Evolutionary conservation across 495 filamentous ascomycete genomes (phyloP), one percentile per base, ranked within the genome.

Genomic region (Annulohypoxylon bovei): DNA sequence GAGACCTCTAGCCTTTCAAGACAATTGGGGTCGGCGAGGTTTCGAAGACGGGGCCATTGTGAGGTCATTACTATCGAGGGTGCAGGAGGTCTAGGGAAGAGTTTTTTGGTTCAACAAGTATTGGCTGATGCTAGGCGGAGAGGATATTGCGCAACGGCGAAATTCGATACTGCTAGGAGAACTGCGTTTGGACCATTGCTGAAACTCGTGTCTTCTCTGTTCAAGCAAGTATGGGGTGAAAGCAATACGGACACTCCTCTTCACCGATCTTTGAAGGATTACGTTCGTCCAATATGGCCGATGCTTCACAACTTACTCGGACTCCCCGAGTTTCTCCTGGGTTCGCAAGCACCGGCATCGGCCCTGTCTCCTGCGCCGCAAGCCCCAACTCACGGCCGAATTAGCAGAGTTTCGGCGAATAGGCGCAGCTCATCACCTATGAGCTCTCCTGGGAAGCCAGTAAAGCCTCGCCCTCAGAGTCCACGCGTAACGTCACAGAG

Each of bases 151-250:
- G 91, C 92, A 0, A 90, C 90, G 35, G 89, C 93, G 18, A 94
- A 94, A 76, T 93, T 97, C 67, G 93, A 97, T 69, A 88, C 88
- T n/a, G 88, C 91, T 3, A 88, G 90, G 77, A 87, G 88, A 62
- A 89, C 91, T 0, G 92, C 94, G 3, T 97, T 95, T 75, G 93
- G 93, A 28, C 92, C 93, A 0, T 86, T 97, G 39, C 83, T 95
- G 2, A 91, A 90, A 72, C 81, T 94, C 1, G 81, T 97, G 65
- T 92, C 92, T 5, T 94, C 91, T 39, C 81, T 97, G 4, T 91
- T 97, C 67, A 91, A 93, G 53, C 94, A 97, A 71, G 93, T 96
- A 6, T 97, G 95, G 81, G 94, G 93, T 0, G 93, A 97, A 75
- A 90, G 89, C 57, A 92, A 97, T 78, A 90, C 94, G 1, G 89